Conservation (phyloP, 2,329 filamentous ascomycete species). For the Monilinia aucupariae region DNA sequence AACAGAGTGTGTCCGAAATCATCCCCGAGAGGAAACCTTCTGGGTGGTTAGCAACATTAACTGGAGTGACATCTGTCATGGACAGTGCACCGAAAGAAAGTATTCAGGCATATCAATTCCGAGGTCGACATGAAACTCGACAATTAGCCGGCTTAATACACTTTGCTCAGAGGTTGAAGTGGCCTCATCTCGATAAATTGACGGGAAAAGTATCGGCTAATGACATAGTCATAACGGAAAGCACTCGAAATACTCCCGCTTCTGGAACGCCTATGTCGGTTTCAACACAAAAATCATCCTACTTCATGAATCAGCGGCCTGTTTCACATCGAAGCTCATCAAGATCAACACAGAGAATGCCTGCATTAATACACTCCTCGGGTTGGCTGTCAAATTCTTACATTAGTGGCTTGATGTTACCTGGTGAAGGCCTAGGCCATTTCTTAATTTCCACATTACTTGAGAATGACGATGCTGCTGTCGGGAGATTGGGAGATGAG, state of each 20-base stretch:
- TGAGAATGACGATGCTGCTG: conserved; percentile 57
- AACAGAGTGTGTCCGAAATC: conserved; percentile 38
- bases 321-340: conserved; percentile 25
- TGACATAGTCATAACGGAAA: conserved; percentile 29
- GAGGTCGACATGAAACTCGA: conserved; percentile 46
- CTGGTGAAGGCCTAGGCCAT: conserved; percentile 57
- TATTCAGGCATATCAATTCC: conserved; percentile 36
- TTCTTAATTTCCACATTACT: conserved; percentile 61
- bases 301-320: conserved; percentile 28
- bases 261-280: conserved; percentile 32
- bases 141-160: conserved; percentile 58
- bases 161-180: conserved; percentile 57
- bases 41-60: conserved; percentile 53
- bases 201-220: conserved; percentile 32
- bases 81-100: conserved; percentile 41
- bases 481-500: conserved; percentile 53
- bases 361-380: conserved; percentile 51
- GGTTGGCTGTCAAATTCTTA: conserved; percentile 67
- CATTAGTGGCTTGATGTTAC: conserved; percentile 58
- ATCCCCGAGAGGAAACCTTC: conserved; percentile 33
- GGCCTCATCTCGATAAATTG: conserved; percentile 52
- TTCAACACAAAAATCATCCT: conserved; percentile 32
- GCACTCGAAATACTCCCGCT: conserved; percentile 25
- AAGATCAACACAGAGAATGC: conserved; percentile 36
- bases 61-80: conserved; percentile 38